Conservation (phyloP, 345 rosid genomes). For the Physaria fendleri region DNA sequence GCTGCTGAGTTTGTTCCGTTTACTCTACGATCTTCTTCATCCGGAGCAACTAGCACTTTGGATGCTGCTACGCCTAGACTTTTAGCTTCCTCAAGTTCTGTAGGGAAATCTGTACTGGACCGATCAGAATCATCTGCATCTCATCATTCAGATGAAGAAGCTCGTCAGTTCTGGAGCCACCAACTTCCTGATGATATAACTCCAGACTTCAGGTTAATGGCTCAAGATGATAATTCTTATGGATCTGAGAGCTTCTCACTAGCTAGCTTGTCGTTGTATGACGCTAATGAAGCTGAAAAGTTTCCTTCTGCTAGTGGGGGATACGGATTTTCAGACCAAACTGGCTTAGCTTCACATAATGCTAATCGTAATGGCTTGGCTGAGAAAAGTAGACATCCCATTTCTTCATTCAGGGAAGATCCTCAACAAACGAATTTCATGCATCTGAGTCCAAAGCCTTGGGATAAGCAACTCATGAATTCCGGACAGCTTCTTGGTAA, state of each 20-base stretch:
- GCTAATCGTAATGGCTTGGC: conserved; percentile 48
- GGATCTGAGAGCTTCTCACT: conserved; percentile 59
- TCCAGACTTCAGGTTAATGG: conserved; percentile 79
- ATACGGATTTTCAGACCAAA: conserved; percentile 41
- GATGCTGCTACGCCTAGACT: conserved; percentile 39
- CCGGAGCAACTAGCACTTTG: conserved; percentile 40
- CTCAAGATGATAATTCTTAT: conserved; percentile 60
- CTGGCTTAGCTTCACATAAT: conserved; percentile 43
- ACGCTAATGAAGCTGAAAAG: conserved; percentile 42
- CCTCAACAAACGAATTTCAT: conserved; percentile 38
- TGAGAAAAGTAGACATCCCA: conserved; percentile 51
- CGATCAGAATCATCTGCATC: conserved; percentile 69
- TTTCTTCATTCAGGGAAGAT: conserved; percentile 62
- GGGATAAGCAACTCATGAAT: conserved; percentile 73
- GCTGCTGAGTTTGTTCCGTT: conserved; percentile 95
- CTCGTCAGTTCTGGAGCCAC: conserved; percentile 81
- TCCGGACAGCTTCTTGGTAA: conserved; percentile 51
- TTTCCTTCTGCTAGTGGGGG: conserved; percentile 52
- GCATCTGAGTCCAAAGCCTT: conserved; percentile 50
- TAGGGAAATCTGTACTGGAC: conserved; percentile 65
- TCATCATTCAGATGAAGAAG: conserved; percentile 88
- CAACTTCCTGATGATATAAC: conserved; percentile 97
- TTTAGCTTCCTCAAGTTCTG: conserved; percentile 42
- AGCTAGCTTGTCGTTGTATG: conserved; percentile 66
- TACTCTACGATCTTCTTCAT: conserved; percentile 53